Conservation (phyloP, 768 basidiomycete genomes). For the Suillus occidentalis region DNA sequence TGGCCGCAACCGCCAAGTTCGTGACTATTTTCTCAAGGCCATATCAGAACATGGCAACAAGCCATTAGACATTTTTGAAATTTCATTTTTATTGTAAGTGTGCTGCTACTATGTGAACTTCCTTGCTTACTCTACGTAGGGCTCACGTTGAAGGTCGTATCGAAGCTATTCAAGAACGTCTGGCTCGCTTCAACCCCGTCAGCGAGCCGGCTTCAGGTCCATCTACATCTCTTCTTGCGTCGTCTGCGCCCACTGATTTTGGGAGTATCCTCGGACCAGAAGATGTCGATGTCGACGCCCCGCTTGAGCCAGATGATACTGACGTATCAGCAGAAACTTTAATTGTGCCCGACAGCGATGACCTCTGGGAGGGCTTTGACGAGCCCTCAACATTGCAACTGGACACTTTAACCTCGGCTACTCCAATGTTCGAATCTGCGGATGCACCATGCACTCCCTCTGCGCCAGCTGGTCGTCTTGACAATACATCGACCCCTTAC, state of each 20-base stretch:
- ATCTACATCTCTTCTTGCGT: not conserved
- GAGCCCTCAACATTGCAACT: slow-evolving; percentile 33
- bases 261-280: not conserved
- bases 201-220: not conserved
- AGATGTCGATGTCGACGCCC: slow-evolving; percentile 8
- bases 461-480: slow-evolving; percentile 17
- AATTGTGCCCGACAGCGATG: slow-evolving; percentile 40
- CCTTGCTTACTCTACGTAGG: slow-evolving; percentile 30
- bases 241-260: not conserved
- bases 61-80: not conserved
- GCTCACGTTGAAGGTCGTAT: slow-evolving; percentile 39
- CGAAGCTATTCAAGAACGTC: slow-evolving; percentile 35
- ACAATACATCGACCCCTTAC: slow-evolving; percentile 33
- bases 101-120: slow-evolving; percentile 9
- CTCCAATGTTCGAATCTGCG: slow-evolving; percentile 12
- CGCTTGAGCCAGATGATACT: slow-evolving; percentile 22
- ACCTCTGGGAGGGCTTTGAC: slow-evolving; percentile 49
- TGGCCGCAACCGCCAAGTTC: not conserved
- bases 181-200: slow-evolving; percentile 21
- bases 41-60: not conserved
- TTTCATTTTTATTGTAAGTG: not conserved
- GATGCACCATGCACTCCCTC: slow-evolving; percentile 13
- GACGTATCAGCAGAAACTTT: slow-evolving; percentile 20
- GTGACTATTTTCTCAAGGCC: not conserved
- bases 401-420: slow-evolving; percentile 27